A percentile compares a stretch with the other conserved stretches of the same genome.
These are phyloP conservation scores for Triglochin maritima DNA, from an alignment of 106 monocot genomes.

Conservation along the genomic window DNA sequence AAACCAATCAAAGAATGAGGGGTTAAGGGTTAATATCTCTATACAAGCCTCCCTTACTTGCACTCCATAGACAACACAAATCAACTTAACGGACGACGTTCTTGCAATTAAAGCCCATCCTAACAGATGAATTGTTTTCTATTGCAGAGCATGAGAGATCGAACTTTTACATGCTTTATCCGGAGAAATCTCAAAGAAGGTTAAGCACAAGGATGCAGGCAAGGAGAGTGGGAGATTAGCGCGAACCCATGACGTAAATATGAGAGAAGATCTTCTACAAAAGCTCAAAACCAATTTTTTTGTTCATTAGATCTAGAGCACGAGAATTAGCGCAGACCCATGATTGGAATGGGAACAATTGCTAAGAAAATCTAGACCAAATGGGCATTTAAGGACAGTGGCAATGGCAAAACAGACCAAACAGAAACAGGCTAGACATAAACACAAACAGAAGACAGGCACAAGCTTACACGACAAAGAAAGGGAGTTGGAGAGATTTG, in stretches of 20 bases:
- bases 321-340: conserved; percentile 3
- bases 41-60: not conserved
- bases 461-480: not conserved
- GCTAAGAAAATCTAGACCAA: not conserved
- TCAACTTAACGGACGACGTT: not conserved
- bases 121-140: no score
- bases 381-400: conserved; percentile 1
- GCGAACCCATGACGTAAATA: no score
- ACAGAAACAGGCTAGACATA: conserved; percentile 1
- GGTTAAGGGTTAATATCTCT: not conserved
- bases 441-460: conserved; percentile 6
- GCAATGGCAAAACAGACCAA: not conserved
- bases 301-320: not conserved
- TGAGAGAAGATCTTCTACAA: no score
- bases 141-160: no score
- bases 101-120: not conserved
- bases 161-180: no score
- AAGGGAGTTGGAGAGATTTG: no score
- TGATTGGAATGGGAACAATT: not conserved
- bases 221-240: no score
- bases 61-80: conserved; percentile 4
- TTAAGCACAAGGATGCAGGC: no score
- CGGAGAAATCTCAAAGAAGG: no score
- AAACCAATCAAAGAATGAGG: not conserved
- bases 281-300: no score